Evolutionary conservation across 1,284 basidiomycete genomes (phyloP), one percentile per base, ranked within the genome.

Genomic region (Cutaneotrichosporon spelunceum): DNA sequence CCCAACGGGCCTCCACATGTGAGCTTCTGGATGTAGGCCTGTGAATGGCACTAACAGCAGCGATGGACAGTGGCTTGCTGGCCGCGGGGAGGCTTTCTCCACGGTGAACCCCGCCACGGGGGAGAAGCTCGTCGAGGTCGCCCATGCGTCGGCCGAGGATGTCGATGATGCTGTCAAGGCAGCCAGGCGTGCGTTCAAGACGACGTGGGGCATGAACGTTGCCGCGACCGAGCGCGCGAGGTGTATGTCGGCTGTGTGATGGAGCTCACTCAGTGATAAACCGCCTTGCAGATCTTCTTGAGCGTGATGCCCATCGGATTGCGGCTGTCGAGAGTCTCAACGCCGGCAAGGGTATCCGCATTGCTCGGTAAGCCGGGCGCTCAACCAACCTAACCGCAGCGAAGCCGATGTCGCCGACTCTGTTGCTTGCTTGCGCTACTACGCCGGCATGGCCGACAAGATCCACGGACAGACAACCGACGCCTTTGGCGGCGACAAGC

Each of bases 251-350:
- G n/a, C 52, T n/a, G 27, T n/a, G n/a, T 8, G 16, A 14, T 33
- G 27, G 44, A 19, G 5, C 39, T 54, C 16, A 64, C 54, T 11
- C 30, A 68, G 65, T 94, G 54, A 80, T 95, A 49, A 85, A 88
- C 81, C 90, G 88, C 74, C 86, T 96, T 53, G 94, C 93, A 47
- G 91, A 94, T 74, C 83, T 94, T 65, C 90, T 97, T 66, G 93
- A 97, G 79, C 84, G 87, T 66, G 87, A 95, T 76, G 82, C 85
- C 26, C 60, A 62, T 29, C 44, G 84, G 64, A 84, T 91, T 23
- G 89, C 86, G 9, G 89, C 89, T 72, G 82, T 91, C 54, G 90
- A 92, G 76, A 80, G 68, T 59, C 78, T 91, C 53, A 90, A 93
- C 79, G 91, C 91, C 69, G 91, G 91, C 56, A 93, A 93, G 79